These are phyloP conservation scores for Cercophora newfieldiana DNA, from an alignment of 495 filamentous ascomycete genomes.

Conservation along the genomic window DNA sequence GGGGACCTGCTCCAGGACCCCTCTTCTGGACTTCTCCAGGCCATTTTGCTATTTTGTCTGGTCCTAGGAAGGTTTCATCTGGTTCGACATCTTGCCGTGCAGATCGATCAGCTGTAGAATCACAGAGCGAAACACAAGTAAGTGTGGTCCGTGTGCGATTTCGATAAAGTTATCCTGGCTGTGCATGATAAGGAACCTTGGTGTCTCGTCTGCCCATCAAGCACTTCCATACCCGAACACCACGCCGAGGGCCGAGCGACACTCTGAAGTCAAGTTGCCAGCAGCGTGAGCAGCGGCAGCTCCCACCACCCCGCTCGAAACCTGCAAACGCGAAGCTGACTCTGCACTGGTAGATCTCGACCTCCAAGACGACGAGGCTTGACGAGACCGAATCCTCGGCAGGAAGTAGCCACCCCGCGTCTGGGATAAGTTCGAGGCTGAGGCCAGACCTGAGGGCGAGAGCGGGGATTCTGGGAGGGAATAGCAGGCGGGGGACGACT, in stretches of 20 bases:
- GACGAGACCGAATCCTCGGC: background rate
- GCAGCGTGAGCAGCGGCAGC: background rate
- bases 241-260: background rate
- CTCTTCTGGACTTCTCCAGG: background rate
- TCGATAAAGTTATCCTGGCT: background rate
- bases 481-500: slow-evolving; percentile 15
- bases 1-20: background rate
- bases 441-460: background rate
- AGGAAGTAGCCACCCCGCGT: background rate
- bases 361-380: background rate
- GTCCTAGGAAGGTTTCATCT: background rate
- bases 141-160: slow-evolving; percentile 1
- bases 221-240: background rate
- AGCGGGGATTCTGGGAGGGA: slow-evolving; percentile 1
- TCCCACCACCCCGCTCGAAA: background rate
- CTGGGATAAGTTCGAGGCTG: background rate
- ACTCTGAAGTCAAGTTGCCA: background rate
- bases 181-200: background rate
- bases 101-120: background rate
- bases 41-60: background rate
- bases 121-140: background rate
- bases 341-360: background rate
- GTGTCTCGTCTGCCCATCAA: background rate
- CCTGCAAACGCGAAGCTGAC: background rate
- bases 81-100: background rate